Base-by-base conservation (phyloP, 78 protist genomes). In the Mantamonas sphyraenae region DNA sequence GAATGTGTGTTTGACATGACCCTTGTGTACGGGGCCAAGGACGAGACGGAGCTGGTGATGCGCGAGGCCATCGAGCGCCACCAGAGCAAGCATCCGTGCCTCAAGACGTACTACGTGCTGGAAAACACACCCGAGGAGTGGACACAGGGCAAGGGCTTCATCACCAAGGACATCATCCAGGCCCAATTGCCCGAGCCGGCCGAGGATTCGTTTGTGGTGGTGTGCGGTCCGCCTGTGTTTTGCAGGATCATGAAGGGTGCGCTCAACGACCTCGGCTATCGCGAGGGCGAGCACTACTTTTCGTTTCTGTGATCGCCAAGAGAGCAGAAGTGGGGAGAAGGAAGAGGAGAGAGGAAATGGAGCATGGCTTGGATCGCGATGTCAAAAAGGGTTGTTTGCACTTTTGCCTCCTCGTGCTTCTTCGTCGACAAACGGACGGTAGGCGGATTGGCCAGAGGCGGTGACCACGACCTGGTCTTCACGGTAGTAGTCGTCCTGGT, bases 201-300 rank as follows among this genome's bases (percentile, higher is more conserved):
- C 39, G 33, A 9, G 5, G 24, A 14, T 3, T 14, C 30, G 20
- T 2, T 64, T 17, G 20, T 72, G 22, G 10, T 72, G 28, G 66
- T 72, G 30, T 72, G 77, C 68, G 77, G 77, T 7, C 77, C 77
- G 35, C 67, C 65, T 7, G 42, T 19, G 31, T 31, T 72, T 38
- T 42, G 59, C 60, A 66, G 3, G 20, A 26, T 66, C 56, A n/a
- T 72, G 20, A 33, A 31, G 39, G 68, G 77, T 20, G 40, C 22
- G 22, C 47, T 42, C 47, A 10, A 42, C 47, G 10, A 10, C 10
- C 47, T 42, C 47, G 47, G 47, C 47, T 42, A 42, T 10, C 47
- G 5, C 47, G 47, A 42, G 5, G 47, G 47, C 10, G 47, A 42
- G 47, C 47, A 42, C 47, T 42, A 42, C 47, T 42, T 12, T 10